Conservation (phyloP, 2,329 filamentous ascomycete genomes). For the Sphaerulina musiva region DNA sequence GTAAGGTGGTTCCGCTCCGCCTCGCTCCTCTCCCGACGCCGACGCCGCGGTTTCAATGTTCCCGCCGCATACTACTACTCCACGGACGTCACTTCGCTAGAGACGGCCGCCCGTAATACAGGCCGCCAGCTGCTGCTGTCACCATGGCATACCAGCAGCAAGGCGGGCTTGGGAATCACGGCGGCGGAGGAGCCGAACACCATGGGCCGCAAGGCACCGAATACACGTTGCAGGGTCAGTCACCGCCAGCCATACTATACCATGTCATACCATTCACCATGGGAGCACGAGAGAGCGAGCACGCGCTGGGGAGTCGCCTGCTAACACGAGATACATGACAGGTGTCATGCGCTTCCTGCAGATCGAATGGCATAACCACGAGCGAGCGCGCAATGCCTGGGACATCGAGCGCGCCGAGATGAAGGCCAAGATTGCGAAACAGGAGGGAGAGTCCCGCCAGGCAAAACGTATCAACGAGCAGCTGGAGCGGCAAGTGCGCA, state of each 20-base stretch:
- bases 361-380: constrained; percentile 97
- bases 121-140: constrained; percentile 6
- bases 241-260: background rate
- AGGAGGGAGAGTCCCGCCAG: constrained; percentile 83
- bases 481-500: constrained; percentile 79
- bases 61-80: background rate
- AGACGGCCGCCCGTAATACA: constrained; percentile 1
- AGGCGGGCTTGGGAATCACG: constrained; percentile 52
- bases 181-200: constrained; percentile 47
- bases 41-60: constrained; percentile 8
- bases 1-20: too few relatives aligned
- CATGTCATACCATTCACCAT: too few relatives aligned
- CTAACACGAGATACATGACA: constrained; percentile 36
- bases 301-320: background rate
- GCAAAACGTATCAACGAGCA: constrained; percentile 84
- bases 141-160: constrained; percentile 65
- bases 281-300: background rate
- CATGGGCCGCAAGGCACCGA: constrained; percentile 57
- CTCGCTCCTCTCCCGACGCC: constrained; percentile 9
- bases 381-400: constrained; percentile 96
- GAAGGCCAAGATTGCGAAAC: constrained; percentile 90
- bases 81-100: constrained; percentile 7
- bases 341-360: constrained; percentile 99
- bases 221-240: constrained; percentile 64
- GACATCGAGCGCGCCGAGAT: constrained; percentile 99